Percentiles rank a stretch among this genome's conserved stretches.
Evolutionary conservation across 345 rosid genomes (phyloP).

Genomic region (Abelmoschus esculentus): DNA sequence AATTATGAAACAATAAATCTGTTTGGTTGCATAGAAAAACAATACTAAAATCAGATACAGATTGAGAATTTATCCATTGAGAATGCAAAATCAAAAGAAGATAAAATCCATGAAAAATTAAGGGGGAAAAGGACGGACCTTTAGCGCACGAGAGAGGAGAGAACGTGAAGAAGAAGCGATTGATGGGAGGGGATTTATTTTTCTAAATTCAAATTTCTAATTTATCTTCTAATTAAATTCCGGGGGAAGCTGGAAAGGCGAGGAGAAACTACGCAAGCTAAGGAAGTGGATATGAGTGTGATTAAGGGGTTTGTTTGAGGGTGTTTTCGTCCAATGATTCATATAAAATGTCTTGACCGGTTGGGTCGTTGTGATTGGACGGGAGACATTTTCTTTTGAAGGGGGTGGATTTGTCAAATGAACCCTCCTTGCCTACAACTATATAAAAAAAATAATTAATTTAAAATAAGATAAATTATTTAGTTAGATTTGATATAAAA

Average conservation of each 20-base stretch:
- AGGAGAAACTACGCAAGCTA: neutral
- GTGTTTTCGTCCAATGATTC: slow-evolving; percentile 17
- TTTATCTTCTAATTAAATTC: neutral
- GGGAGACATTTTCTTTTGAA: neutral
- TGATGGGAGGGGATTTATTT: neutral
- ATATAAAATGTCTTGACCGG: neutral
- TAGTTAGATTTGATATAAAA: too few relatives aligned
- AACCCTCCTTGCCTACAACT: too few relatives aligned
- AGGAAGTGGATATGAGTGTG: neutral
- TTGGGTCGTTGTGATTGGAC: neutral
- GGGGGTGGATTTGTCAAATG: neutral
- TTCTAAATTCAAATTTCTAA: neutral
- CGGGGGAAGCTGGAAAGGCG: neutral
- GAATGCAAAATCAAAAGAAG: neutral
- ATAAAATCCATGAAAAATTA: neutral
- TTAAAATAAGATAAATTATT: too few relatives aligned
- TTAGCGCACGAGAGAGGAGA: neutral
- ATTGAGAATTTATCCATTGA: neutral
- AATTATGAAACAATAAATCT: neutral
- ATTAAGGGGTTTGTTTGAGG: slow-evolving; percentile 5
- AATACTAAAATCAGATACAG: neutral
- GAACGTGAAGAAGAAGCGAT: neutral
- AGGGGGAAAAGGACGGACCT: slow-evolving; percentile 8
- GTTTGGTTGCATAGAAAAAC: neutral
- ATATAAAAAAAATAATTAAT: too few relatives aligned